phyloP scores from a whole-genome alignment of 1,284 basidiomycete species.

The Wallemia hederae region DNA sequence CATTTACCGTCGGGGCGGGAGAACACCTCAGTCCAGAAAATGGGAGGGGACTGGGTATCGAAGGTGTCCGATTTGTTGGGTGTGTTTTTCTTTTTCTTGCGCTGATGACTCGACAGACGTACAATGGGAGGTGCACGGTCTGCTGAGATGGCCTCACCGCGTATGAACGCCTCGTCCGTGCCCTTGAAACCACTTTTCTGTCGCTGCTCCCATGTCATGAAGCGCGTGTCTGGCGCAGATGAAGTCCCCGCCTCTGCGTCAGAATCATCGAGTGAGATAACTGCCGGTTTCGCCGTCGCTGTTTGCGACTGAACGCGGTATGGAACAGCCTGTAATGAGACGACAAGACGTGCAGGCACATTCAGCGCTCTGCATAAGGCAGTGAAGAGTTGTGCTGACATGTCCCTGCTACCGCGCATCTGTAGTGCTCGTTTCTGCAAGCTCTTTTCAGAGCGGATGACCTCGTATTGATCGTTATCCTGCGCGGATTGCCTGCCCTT shows the following conservation, averaged over 20 bases:
- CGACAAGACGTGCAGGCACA: conserved; percentile 62
- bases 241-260: too few relatives aligned
- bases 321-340: conserved; percentile 66
- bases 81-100: neutral
- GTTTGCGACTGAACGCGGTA: conserved; percentile 24
- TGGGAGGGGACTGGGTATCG: conserved; percentile 30
- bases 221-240: conserved; percentile 1
- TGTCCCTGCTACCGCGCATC: conserved; percentile 52
- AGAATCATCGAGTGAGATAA: neutral
- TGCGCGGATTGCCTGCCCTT: conserved; percentile 9
- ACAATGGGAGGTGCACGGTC: neutral
- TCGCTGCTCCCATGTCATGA: neutral
- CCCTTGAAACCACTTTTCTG: neutral
- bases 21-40: conserved; percentile 94
- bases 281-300: neutral
- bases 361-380: conserved; percentile 59
- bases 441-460: conserved; percentile 42
- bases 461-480: conserved; percentile 10
- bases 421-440: conserved; percentile 66
- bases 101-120: neutral
- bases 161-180: neutral
- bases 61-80: neutral
- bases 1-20: conserved; percentile 69
- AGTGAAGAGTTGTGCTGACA: conserved; percentile 72
- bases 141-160: neutral